Base-by-base conservation (phyloP, 1,139 yeast species). In the Sugiyamaella neomexicana region DNA sequence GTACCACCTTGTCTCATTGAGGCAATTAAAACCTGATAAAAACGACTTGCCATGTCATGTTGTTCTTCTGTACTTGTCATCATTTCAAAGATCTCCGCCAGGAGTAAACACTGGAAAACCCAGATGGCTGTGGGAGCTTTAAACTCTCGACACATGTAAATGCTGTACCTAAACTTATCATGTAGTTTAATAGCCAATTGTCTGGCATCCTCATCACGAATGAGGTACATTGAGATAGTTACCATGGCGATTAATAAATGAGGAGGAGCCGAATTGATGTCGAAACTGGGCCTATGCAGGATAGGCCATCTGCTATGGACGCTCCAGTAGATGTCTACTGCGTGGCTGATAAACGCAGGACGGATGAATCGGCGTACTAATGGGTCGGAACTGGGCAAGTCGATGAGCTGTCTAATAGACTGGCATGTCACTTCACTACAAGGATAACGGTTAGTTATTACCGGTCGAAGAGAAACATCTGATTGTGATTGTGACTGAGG, bases 61-160 rank as follows among this genome's bases (percentile, higher is more conserved):
- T 85, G 90, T 63, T 84, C 70, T 37, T 73, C 72, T 58, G 88
- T 72, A 58, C 79, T 72, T 31, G 64, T 56, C 57, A 81, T 79
- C 66, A 84, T 82, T 62, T 86, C 91, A 59, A 80, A 81, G 65
- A 80, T 79, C 64, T 85, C 90, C 31, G 86, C 69, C 52, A 86
- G 64, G 50, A 82, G 71, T 48, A 86, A 70, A 51, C 84, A 74
- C 64, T 85, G 91, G 49, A 85, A 74, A 1, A 85, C 76, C 85
- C 89, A 85, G 3, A 83, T 71, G 50, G 78, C 74, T 1, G 84
- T 81, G 1, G 85, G 83, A 1, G 81, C 78, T 56, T 75, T 76
- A 62, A 82, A 81, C 54, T 81, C 86, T 10, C 77, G 76, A 54
- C 78, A 76, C 50, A 80, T 75, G 61, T 83, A 82, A 3, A 85